These are phyloP conservation scores for Firmiana major DNA, from an alignment of 345 rosid species.

Conservation along the genomic window DNA sequence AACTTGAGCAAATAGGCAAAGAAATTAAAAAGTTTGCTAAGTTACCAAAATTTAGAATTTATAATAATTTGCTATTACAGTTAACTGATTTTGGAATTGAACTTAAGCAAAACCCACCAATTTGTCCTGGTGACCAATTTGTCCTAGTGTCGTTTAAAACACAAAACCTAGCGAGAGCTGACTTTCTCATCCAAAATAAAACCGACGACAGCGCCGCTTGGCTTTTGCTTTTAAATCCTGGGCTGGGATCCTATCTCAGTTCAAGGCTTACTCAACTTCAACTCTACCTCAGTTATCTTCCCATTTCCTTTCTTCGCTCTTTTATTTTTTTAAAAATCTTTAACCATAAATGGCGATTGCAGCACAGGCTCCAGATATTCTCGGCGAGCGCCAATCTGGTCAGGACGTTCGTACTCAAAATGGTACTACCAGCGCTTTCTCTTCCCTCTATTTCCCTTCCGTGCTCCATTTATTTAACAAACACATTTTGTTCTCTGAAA, in stretches of 20 bases:
- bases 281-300: not conserved
- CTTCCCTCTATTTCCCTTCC: not conserved
- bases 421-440: constrained; percentile 33
- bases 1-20: too few species aligned
- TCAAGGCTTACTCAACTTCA: not conserved
- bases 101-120: too few species aligned
- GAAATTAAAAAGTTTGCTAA: too few species aligned
- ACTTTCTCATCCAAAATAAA: too few species aligned
- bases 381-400: constrained; percentile 87
- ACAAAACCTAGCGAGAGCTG: too few species aligned
- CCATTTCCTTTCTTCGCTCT: not conserved
- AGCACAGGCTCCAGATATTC: constrained; percentile 67
- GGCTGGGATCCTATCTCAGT: not conserved
- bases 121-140: too few species aligned
- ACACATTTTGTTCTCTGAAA: not conserved
- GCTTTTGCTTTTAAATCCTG: not conserved
- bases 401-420: constrained; percentile 96
- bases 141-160: too few species aligned
- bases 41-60: too few species aligned
- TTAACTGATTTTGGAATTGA: too few species aligned
- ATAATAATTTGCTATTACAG: too few species aligned
- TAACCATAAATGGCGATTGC: constrained; percentile 44
- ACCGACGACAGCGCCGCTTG: not conserved
- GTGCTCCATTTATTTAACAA: not conserved
- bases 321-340: too few species aligned